Evolutionary conservation across 495 filamentous ascomycete genomes (phyloP), one percentile per base, ranked within the genome.

Genomic region (Neurospora discreta): DNA sequence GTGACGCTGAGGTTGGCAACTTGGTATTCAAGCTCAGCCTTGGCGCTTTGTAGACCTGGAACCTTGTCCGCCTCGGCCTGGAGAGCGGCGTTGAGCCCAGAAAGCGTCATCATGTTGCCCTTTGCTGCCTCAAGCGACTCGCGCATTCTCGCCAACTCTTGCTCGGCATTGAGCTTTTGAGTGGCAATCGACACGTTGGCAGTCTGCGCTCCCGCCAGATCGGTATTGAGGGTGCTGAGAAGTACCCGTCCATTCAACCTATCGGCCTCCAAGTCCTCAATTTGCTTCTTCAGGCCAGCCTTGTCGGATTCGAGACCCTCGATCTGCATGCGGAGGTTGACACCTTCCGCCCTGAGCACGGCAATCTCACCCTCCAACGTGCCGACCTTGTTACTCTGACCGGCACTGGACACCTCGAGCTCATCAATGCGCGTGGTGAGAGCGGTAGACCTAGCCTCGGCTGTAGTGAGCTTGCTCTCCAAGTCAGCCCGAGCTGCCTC

Each of bases 281-380:
- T 71, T 39, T 82, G 78, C 39, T 77, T 71, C 30, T 77, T 71
- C 41, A 85, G 75, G 41, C 74, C 77, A 20, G 74, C 74, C 73
- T 78, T 83, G 68, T 83, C 78, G 30, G 80, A 76, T 46, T 77
- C 74, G 65, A 82, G 77, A 71, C 74, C 75, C 68, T 80, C 81
- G 39, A 85, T 74, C 38, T 74, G 71, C 33, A 71, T 30, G 65
- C 73, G 68, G 39, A 80, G 76, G 18, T 68, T 73, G 18, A 67
- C 73, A 2, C 68, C 70, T 36, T 74, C 74, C 43, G 74, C 69
- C 69, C 71, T 72, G 70, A 73, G 69, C 20, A 75, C 36, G 1
- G 74, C 38, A 3, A 80, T 60, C n/a, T 75, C 70, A 58, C 73
- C 73, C 67, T 79, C 78, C 23, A 76, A 46, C 18, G 43, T 67